Base-by-base conservation (phyloP, 768 basidiomycete species). In the Xerocomus potaroensis region DNA sequence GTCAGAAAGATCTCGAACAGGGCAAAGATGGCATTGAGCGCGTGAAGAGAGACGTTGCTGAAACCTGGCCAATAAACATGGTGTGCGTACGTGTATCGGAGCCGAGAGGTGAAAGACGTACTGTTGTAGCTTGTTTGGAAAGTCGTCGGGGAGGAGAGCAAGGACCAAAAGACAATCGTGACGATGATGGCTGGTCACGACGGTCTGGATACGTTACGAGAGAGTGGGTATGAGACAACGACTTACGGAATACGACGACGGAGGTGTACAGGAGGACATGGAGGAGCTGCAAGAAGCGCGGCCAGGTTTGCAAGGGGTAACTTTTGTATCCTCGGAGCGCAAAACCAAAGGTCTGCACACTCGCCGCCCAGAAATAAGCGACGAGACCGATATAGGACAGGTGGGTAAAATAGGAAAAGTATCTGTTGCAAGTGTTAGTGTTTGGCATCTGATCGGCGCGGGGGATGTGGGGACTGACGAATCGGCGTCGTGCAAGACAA, bases 221-320 rank as follows among this genome's bases (percentile, higher is more conserved):
- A 44, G 22, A 10, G 19, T 15, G n/a, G 9, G 29, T n/a, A 30
- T 34, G 16, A 36, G 32, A 11, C 2, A 41, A 34, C 24, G 9
- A 73, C 82, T 59, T 59, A 86, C 84, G 83, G 55, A 73, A 80
- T 8, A 77, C 75, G 24, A 68, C 59, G 37, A 81, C 61, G 0
- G 79, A 80, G 4, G 75, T 60, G 37, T 73, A 66, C 31, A 87
- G 59, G 26, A 80, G 50, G 3, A 79, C 66, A 53, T 87, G 84
- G 29, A 83, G 55, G 26, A 76, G 68, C 54, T 83, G 83, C 18
- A 84, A 58, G 1, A 68, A 34, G 26, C 69, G 70, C 1, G 75
- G 74, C 85, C 85, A 85, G 22, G 62, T 57, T 51, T 83, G 83
- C 19, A 86, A 66, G 1, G 78, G 76, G 47, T 84, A 85, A 24